Base-by-base conservation (phyloP, 768 basidiomycete species). In the Megacollybia marginata region DNA sequence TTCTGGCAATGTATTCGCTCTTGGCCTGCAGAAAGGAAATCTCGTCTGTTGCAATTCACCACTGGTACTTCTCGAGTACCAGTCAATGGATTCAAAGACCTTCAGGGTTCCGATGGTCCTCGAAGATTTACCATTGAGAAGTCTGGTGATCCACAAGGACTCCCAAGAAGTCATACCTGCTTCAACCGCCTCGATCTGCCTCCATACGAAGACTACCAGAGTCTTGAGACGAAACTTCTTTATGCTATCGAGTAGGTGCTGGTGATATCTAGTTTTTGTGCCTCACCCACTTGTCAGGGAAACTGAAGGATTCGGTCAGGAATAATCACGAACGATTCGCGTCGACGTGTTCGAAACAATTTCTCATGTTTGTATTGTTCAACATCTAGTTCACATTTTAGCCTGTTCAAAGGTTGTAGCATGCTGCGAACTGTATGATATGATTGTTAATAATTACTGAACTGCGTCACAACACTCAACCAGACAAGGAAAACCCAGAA, bases 81-180 rank as follows among this genome's bases (percentile, higher is more conserved):
- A 10, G 92, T 92, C 58, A 92, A 92, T 60, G 93, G 92, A 1
- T 95, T 95, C 75, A 93, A 93, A 61, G 92, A 95, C 60, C 72
- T 94, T 7, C 92, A 95, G 67, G 92, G 92, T 9, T 89, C 88
- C 0, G 92, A 96, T 65, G 92, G 92, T 0, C 92, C 93, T 2
- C 72, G 92, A 49, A 71, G 92, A 52, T 96, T 96, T 64, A 96
- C 93, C 10, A 93, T 96, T 52, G 92, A 96, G 68, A 95, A 95
- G 67, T 86, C 85, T 18, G 93, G 93, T 5, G 92, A 95, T 62
- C 85, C 91, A 10, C 80, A 78, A 12, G 89, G 91, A 43, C 64
- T 96, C 45, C 93, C 93, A 2, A 80, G 93, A 62, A 87, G 85
- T 57, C 93, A 95, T 64, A 96, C 92, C 2, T 96, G 93, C 67